Percentiles rank a stretch among this genome's conserved stretches.
Conservation (phyloP, 441 rosid genomes). For the Jatropha podagrica region DNA sequence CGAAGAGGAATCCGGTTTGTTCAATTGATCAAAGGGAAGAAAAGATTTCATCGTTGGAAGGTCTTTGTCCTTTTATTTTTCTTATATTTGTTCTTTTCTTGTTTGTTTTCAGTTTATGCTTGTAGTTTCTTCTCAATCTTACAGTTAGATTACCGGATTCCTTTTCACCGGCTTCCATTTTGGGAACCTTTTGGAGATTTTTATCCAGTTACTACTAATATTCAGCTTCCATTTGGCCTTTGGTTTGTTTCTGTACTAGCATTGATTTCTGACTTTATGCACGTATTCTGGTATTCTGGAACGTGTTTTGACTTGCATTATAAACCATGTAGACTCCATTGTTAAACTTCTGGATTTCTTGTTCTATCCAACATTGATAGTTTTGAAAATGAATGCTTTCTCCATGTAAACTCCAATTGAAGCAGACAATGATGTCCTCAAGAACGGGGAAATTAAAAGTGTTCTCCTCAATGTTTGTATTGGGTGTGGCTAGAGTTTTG, state of each 20-base stretch:
- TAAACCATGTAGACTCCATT: background rate
- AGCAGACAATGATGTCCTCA: background rate
- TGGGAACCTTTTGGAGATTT: constrained; percentile 39
- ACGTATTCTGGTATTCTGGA: background rate
- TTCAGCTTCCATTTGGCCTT: constrained; percentile 3
- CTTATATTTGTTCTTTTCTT: constrained; percentile 33
- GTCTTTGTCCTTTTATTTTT: constrained; percentile 20
- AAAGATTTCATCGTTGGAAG: constrained; percentile 30
- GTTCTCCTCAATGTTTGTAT: background rate
- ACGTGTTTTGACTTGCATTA: background rate
- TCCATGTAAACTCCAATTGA: background rate
- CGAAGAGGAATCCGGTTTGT: constrained; percentile 83
- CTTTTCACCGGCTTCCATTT: constrained; percentile 72
- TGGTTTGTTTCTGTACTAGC: constrained; percentile 18
- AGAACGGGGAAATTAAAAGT: background rate
- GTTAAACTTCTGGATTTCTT: background rate
- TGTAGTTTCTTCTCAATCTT: constrained; percentile 42
- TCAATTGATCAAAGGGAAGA: constrained; percentile 37
- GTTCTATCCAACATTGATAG: background rate
- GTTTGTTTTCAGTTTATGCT: constrained; percentile 31
- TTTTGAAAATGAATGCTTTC: background rate
- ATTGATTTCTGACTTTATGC: constrained; percentile 15
- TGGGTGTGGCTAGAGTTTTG: background rate
- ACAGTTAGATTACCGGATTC: constrained; percentile 57
- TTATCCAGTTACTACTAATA: constrained; percentile 24